These are phyloP conservation scores for Colletotrichum sojae DNA, from an alignment of 2,329 filamentous ascomycete species.

Conservation along the genomic window DNA sequence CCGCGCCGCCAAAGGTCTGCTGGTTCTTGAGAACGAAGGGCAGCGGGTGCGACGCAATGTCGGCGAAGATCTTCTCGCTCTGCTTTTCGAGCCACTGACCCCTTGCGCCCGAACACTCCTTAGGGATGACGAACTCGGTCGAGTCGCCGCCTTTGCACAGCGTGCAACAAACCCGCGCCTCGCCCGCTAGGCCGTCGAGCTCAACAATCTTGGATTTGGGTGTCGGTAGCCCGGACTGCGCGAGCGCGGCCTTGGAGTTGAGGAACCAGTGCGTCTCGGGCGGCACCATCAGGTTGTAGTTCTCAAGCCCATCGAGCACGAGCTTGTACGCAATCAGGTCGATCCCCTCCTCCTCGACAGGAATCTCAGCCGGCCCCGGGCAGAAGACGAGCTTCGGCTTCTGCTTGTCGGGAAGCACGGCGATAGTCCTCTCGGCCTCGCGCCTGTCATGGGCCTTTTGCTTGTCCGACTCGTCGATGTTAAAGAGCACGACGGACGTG, in stretches of 20 bases:
- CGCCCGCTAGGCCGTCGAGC: slow-evolving; percentile 41
- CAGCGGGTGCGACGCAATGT: slow-evolving; percentile 43
- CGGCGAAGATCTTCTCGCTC: slow-evolving; percentile 44
- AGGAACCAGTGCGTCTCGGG: slow-evolving; percentile 53
- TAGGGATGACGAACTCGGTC: slow-evolving; percentile 45
- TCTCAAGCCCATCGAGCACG: slow-evolving; percentile 49
- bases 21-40: slow-evolving; percentile 57
- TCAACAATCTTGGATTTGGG: slow-evolving; percentile 47
- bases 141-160: slow-evolving; percentile 40
- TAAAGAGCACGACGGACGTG: slow-evolving; percentile 49
- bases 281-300: slow-evolving; percentile 46
- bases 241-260: slow-evolving; percentile 53
- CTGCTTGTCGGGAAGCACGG: slow-evolving; percentile 47
- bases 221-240: slow-evolving; percentile 51
- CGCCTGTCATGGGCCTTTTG: slow-evolving; percentile 46
- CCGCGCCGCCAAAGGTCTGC: slow-evolving; percentile 54
- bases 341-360: slow-evolving; percentile 46
- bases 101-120: slow-evolving; percentile 46
- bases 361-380: slow-evolving; percentile 46
- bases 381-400: slow-evolving; percentile 52
- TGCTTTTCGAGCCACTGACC: slow-evolving; percentile 49
- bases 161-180: slow-evolving; percentile 45
- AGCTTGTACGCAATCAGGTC: slow-evolving; percentile 49
- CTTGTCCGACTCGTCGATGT: slow-evolving; percentile 43
- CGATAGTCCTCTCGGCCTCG: slow-evolving; percentile 50